These are phyloP conservation scores for Xenosphaeropsis pyriputrescens DNA, from an alignment of 2,329 filamentous ascomycete species.

Conservation along the genomic window DNA sequence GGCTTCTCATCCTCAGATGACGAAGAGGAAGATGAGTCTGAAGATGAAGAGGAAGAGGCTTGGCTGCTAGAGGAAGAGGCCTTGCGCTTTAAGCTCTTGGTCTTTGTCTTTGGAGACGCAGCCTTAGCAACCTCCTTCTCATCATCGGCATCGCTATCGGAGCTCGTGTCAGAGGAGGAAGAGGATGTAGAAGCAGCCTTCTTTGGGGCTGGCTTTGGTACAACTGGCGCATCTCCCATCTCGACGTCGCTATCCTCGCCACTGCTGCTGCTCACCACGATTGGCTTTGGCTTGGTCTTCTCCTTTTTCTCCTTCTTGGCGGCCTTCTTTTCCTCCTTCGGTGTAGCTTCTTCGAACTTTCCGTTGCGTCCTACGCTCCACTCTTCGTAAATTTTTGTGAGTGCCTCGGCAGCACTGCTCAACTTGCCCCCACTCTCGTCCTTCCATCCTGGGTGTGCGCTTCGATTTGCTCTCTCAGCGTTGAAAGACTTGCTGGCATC, in stretches of 20 bases:
- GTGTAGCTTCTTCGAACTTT: constrained; percentile 4
- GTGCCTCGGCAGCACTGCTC: constrained; percentile 18
- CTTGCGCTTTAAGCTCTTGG: constrained; percentile 39
- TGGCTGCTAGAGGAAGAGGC: constrained; percentile 26
- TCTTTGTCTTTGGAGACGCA: constrained; percentile 13
- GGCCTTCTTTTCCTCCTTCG: constrained; percentile 13
- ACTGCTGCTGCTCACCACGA: constrained; percentile 6
- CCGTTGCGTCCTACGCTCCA: constrained; percentile 19
- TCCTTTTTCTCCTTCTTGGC: constrained; percentile 14
- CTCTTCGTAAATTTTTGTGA: constrained; percentile 21
- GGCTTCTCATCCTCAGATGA: constrained; percentile 22
- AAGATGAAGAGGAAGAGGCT: constrained; percentile 14
- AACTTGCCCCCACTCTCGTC: constrained; percentile 12
- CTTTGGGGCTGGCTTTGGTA: constrained; percentile 15
- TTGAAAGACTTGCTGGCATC: constrained; percentile 45
- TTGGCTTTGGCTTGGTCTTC: background rate
- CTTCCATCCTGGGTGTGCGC: constrained; percentile 27
- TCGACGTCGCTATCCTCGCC: constrained; percentile 21
- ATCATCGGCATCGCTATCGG: constrained; percentile 34
- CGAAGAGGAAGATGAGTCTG: constrained; percentile 23
- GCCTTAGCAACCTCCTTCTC: constrained; percentile 24
- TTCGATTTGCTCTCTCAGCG: constrained; percentile 38
- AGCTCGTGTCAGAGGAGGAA: constrained; percentile 22
- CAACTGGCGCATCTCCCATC: constrained; percentile 16
- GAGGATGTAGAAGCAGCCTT: constrained; percentile 21